Percentiles rank a stretch among this genome's conserved stretches.
Conservation (phyloP, 208 protist species). For the Acanthamoeba healyi region DNA sequence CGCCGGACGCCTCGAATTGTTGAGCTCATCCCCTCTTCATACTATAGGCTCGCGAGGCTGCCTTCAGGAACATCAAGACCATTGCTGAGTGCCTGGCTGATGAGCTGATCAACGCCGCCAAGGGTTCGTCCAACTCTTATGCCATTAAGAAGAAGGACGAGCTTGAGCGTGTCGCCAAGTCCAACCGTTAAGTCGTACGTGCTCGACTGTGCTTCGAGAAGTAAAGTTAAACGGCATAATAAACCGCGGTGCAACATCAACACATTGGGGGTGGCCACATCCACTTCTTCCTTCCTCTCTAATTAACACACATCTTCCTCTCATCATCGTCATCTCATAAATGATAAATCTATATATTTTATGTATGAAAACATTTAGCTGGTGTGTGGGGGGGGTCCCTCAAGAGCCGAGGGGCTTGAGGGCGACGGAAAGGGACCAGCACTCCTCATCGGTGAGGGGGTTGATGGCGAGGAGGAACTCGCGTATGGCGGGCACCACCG, state of each 20-base stretch:
- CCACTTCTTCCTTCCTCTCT: background rate
- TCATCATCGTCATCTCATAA: too few species aligned
- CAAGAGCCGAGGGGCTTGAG: slow-evolving; percentile 45
- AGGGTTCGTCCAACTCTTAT: slow-evolving; percentile 98
- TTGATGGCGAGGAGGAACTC: slow-evolving; percentile 59
- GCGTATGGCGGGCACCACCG: background rate
- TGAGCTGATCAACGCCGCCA: slow-evolving; percentile 99
- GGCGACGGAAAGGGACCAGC: slow-evolving; percentile 39
- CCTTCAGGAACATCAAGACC: slow-evolving; percentile 99
- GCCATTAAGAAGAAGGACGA: slow-evolving; percentile 99
- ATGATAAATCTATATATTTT: too few species aligned
- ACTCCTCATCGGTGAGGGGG: slow-evolving; percentile 52
- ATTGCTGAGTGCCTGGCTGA: slow-evolving; percentile 99
- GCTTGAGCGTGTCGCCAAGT: slow-evolving; percentile 99
- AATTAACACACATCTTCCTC: background rate
- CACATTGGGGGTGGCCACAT: too few species aligned
- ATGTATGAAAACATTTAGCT: too few species aligned
- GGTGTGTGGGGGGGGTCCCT: too few species aligned
- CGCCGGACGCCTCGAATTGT: background rate
- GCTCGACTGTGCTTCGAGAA: background rate
- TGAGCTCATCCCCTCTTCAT: background rate
- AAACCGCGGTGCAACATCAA: slow-evolving; percentile 9
- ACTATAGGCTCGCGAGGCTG: slow-evolving; percentile 93
- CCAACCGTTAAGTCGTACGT: slow-evolving; percentile 96
- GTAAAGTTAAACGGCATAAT: slow-evolving; percentile 62